Evolutionary conservation across 306 rosid species (phyloP), one percentile per base, ranked within the genome.

Genomic region (Prosopis cineraria): DNA sequence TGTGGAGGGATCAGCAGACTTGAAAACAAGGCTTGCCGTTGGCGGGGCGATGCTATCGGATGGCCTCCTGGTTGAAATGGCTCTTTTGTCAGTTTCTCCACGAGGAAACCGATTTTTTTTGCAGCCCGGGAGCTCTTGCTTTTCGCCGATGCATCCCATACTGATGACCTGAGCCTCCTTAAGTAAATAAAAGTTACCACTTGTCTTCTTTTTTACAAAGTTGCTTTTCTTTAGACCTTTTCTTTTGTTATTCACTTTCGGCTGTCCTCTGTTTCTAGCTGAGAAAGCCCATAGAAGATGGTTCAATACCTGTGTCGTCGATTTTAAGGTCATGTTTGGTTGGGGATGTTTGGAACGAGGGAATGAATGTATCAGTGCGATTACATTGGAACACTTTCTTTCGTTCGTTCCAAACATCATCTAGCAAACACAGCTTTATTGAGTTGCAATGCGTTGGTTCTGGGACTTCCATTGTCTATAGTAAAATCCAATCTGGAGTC

Each of bases 71-170:
- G 81, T 39, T 29, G 56, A 72, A 79, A 50, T 64, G 83, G 64
- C 67, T 2, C 1, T 56, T 20, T n/a, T n/a, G 68, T 64, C 74
- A 20, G 73, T 65, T 73, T 72, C 5, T 22, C 52, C 50, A 11
- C 27, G 47, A 0, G 73, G 70, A 45, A 12, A 4, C 76, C 63
- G 59, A 74, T 78, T 31, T 68, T 68, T 14, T 56, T 83, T 77
- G 89, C 89, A 86, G 89, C 89, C 79, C 50, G 70, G 81, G 79
- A 3, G 74, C 39, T 13, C 59, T 29, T 83, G 82, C 47, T 80
- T 68, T 77, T 48, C 52, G 76, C 5, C 8, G 44, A 22, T 17
- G 10, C 14, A 39, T 44, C 43, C 37, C 20, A 41, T 63, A 19
- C 31, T 44, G 43, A 78, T 1, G n/a, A 83, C 75, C 87, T 83